Percentiles rank a stretch among this genome's conserved stretches.
Conservation (phyloP, 1,284 basidiomycete genomes). For the Phylloporus sp. region DNA sequence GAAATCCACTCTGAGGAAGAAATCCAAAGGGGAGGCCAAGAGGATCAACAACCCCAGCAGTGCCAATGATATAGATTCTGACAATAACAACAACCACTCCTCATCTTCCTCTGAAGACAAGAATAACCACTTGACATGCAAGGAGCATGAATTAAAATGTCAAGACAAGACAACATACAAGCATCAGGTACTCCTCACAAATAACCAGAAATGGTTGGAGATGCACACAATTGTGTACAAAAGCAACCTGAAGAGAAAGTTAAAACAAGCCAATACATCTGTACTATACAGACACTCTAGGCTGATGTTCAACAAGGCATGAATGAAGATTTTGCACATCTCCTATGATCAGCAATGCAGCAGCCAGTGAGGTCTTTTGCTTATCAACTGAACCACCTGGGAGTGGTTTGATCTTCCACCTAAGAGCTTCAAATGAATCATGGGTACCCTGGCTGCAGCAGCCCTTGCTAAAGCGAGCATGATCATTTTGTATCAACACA, state of each 20-base stretch:
- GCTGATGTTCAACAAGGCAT: background rate
- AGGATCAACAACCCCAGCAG: background rate
- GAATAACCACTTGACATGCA: too few relatives aligned
- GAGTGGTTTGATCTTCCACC: background rate
- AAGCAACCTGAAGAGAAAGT: background rate
- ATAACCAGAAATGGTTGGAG: background rate
- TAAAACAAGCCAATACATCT: background rate
- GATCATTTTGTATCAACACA: background rate
- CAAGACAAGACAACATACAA: background rate
- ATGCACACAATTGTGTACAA: background rate
- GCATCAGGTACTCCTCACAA: background rate
- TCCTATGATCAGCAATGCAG: accelerated
- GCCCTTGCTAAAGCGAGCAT: background rate
- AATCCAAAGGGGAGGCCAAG: background rate
- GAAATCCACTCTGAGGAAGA: background rate
- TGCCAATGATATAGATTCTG: background rate
- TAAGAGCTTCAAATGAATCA: background rate
- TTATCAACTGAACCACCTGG: slow-evolving; percentile 2
- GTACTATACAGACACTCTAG: background rate
- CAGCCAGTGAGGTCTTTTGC: background rate
- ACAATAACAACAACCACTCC: background rate
- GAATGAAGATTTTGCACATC: background rate
- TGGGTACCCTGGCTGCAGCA: background rate
- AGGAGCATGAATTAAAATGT: background rate
- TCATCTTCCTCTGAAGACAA: too few relatives aligned